phyloP scores from a whole-genome alignment of 148 eudicot species.

The Mesembryanthemum crystallinum region DNA sequence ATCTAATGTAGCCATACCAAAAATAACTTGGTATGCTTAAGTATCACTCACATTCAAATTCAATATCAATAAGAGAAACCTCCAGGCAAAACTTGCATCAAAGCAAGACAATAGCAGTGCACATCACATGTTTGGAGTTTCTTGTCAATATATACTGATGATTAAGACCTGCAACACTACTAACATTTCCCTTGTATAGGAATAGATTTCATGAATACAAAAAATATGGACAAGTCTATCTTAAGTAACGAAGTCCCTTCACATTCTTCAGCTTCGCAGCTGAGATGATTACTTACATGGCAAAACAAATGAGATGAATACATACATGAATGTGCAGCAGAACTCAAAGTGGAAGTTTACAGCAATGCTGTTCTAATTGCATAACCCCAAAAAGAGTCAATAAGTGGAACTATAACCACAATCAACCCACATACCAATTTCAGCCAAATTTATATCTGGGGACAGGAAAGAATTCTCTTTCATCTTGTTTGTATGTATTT shows the following conservation, averaged over 20 bases:
- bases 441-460: constrained; percentile 81
- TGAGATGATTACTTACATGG: background rate
- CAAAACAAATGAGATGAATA: background rate
- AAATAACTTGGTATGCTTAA: background rate
- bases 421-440: constrained; percentile 56
- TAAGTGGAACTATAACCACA: background rate
- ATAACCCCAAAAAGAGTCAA: background rate
- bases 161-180: background rate
- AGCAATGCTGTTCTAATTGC: background rate
- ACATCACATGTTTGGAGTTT: background rate
- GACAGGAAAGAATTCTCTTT: constrained; percentile 93
- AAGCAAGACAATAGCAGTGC: background rate
- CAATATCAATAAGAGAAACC: background rate
- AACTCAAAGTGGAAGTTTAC: background rate
- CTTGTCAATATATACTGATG: background rate
- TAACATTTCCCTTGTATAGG: background rate
- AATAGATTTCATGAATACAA: background rate
- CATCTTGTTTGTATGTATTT: constrained; percentile 96
- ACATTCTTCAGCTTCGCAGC: background rate
- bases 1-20: background rate
- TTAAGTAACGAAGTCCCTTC: background rate
- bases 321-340: background rate
- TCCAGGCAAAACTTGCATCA: background rate
- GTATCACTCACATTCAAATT: background rate
- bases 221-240: background rate